Conservation (phyloP, 352 stramenopile species). For the Pythium chondricola region DNA sequence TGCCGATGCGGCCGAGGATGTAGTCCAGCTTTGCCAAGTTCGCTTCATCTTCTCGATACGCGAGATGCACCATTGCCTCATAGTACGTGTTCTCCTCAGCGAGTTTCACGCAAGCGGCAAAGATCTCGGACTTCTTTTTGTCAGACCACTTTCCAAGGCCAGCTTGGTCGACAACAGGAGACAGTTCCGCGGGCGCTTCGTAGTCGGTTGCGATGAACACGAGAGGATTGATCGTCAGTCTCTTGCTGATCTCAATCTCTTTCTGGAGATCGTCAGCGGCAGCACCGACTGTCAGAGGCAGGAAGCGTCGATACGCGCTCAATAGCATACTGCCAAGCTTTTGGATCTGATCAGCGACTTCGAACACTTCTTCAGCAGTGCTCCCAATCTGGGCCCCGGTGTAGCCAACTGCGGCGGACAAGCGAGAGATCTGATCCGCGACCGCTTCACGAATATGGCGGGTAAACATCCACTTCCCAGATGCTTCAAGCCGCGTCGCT, state of each 20-base stretch:
- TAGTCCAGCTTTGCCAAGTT: constrained; percentile 66
- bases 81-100: constrained; percentile 74
- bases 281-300: constrained; percentile 29
- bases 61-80: constrained; percentile 77
- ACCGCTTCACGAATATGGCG: constrained; percentile 52
- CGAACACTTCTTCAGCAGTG: constrained; percentile 53
- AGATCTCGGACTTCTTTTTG: constrained; percentile 47
- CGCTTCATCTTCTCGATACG: constrained; percentile 50
- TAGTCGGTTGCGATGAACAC: constrained; percentile 56
- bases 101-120: constrained; percentile 47
- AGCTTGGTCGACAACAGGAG: constrained; percentile 7
- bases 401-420: constrained; percentile 51
- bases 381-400: constrained; percentile 34
- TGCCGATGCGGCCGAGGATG: constrained; percentile 46
- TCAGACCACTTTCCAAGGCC: constrained; percentile 24
- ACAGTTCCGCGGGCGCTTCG: constrained; percentile 10
- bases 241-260: constrained; percentile 52
- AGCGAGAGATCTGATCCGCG: constrained; percentile 48
- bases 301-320: constrained; percentile 45
- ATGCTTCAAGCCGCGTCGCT: constrained; percentile 19
- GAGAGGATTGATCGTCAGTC: constrained; percentile 59
- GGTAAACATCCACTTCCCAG: constrained; percentile 57
- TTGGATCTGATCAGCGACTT: constrained; percentile 54
- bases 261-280: constrained; percentile 55
- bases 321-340: constrained; percentile 47